Evolutionary conservation across 108 stramenopile genomes (phyloP), one percentile per base, ranked within the genome.

Genomic region (Discostella pseudostelligera): DNA sequence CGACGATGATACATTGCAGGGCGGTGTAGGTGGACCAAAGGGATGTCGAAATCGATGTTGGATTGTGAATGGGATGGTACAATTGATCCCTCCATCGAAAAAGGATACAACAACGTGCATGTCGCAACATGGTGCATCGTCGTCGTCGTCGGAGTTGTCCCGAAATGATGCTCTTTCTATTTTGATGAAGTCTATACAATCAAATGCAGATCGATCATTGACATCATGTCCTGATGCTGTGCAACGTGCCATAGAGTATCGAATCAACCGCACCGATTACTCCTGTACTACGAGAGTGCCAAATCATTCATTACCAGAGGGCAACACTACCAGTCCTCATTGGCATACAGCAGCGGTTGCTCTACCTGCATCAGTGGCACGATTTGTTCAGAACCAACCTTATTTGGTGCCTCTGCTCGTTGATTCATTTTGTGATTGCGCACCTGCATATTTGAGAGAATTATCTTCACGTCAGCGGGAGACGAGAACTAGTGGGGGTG

Each of bases 41-140:
- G 72, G 57, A 21, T 76, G 79, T 53, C 59, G 58, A 8, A 74
- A 87, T 64, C 54, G 81, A 9, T 87, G 87, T 70, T 91, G 84
- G 83, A 74, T 88, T 46, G 76, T 74, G 44, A 53, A 78, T 59
- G 90, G 87, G 10, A 39, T 75, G 26, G 46, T 91, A 22, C 65
- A 79, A 37, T 39, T 91, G 44, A 64, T 91, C 13, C 68, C 72
- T 48, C 76, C 81, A 19, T 39, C 48, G 11, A 21, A 11, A 36
- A 51, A 6, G 32, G 28, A 12, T 4, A 48, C 13, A 14, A 47
- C 20, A 36, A 16, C 22, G 49, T 25, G 32, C 32, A 32, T 5
- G 0, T 25, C 25, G 24, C 49, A 25, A 50, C 7, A 16, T 3
- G 42, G 10, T 7, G 2, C n/a, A 1, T 32, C 32, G 11, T 24